Percentiles rank a stretch among this genome's conserved stretches.
Evolutionary conservation across 352 stramenopile species (phyloP).

Genomic region (Phytophthora agathidicida): DNA sequence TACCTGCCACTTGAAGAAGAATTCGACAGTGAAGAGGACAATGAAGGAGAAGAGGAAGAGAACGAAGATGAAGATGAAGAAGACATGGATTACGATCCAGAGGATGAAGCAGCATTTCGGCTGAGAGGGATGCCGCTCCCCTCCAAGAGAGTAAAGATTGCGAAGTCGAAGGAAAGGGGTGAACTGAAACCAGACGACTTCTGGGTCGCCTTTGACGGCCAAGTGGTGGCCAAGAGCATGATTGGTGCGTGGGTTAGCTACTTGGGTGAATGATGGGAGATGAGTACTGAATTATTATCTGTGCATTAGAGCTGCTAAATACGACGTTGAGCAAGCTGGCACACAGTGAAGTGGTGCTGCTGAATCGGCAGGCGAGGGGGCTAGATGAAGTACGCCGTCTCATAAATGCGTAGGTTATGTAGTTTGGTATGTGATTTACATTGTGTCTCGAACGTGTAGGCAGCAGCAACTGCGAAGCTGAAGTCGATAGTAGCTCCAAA

Average conservation of each 20-base stretch:
- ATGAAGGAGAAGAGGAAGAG: constrained; percentile 47
- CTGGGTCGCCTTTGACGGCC: constrained; percentile 69
- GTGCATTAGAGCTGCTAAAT: constrained; percentile 67
- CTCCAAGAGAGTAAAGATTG: constrained; percentile 62
- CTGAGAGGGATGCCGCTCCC: constrained; percentile 32
- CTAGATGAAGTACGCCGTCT: constrained; percentile 40
- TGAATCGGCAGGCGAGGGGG: constrained; percentile 52
- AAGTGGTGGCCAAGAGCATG: constrained; percentile 72
- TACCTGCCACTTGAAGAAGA: constrained; percentile 12
- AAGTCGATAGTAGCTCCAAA: constrained; percentile 13
- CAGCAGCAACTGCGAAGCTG: constrained; percentile 18
- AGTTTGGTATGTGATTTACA: not conserved
- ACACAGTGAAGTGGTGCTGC: constrained; percentile 55
- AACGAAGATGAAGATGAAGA: constrained; percentile 59
- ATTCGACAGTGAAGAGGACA: constrained; percentile 43
- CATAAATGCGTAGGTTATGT: not conserved
- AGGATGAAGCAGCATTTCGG: constrained; percentile 51
- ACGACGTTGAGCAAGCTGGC: constrained; percentile 69
- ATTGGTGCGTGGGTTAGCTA: constrained; percentile 53
- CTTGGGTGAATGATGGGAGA: not conserved
- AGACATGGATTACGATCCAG: constrained; percentile 65
- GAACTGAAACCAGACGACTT: constrained; percentile 49
- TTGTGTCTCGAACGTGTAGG: constrained; percentile 27
- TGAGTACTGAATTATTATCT: constrained; percentile 1
- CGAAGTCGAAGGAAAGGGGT: constrained; percentile 14